Evolutionary conservation across 1,139 yeast species (phyloP), one percentile per base, ranked within the genome.

Genomic region (Yamadazyma friedrichii): DNA sequence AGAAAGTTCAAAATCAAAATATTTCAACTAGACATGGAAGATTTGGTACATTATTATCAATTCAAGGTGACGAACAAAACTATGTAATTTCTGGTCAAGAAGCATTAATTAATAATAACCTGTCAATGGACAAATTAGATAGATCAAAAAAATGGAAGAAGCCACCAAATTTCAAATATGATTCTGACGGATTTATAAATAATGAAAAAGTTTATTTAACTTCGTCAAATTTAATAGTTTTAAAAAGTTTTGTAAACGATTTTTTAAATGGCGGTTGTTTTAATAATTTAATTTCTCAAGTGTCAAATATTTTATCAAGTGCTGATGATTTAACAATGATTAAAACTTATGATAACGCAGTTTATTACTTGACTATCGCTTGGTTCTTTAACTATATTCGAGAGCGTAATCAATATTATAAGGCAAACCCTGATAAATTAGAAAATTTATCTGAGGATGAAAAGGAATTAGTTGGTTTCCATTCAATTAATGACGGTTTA

Each of bases 11-110:
- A 32, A 69, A 75, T 13, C 76, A 73, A 49, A 68, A 73, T 39
- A 67, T 79, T 4, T 78, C 85, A 1, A 77, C 91, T 0, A 74
- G 98, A 40, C 98, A 93, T 56, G 93, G 95, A 3, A 74, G 96
- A 33, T 93, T 93, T 65, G 98, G 98, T 1, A 82, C 98, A 0
- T 67, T 91, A 49, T 62, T 89, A 9, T 83, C 95, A 1, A 71
- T 89, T 25, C 79, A 82, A 45, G 75, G 80, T 22, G 70, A 74
- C 11, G 77, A 75, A 8, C 70, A 85, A 35, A 65, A 87, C 22
- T 79, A 88, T 12, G 79, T 88, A 0, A 62, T 72, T 9, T 80
- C 95, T 1, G 96, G 96, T 4, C 91, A 87, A 49, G 80, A 79
- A 47, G 88, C 84, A 2, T 57, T 85, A 9, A 54, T 68, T 12